phyloP scores from a whole-genome alignment of 768 basidiomycete species.

The Rhizopogon salebrosus region DNA sequence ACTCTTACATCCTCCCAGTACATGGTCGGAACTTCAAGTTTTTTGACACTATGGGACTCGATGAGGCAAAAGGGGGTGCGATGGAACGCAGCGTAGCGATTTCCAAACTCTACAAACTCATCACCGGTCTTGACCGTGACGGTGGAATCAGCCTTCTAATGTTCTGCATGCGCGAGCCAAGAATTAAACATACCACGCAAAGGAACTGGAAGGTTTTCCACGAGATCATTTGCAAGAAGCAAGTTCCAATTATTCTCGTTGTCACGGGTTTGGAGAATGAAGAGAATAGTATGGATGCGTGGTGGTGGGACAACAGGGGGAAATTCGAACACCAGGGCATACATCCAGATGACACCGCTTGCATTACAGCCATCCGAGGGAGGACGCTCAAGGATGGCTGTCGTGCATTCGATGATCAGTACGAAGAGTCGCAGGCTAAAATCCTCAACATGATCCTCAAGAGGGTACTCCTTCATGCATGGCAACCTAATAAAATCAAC shows the following conservation, averaged over 20 bases:
- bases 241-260: constrained; percentile 27
- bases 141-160: constrained; percentile 30
- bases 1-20: not conserved
- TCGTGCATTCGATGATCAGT: too few relatives aligned
- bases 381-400: too few relatives aligned
- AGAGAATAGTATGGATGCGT: not conserved
- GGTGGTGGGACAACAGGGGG: constrained; percentile 18
- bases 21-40: not conserved
- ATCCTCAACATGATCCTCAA: too few relatives aligned
- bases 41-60: constrained; percentile 10
- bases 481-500: too few relatives aligned
- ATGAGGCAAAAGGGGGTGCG: constrained; percentile 3
- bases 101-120: constrained; percentile 14
- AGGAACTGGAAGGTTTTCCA: constrained; percentile 18
- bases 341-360: not conserved
- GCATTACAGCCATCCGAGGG: too few relatives aligned
- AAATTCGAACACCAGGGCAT: constrained; percentile 23
- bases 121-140: constrained; percentile 19
- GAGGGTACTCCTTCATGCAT: too few relatives aligned
- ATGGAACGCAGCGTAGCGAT: constrained; percentile 7
- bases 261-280: constrained; percentile 27
- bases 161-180: constrained; percentile 27
- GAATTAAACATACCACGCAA: constrained; percentile 5
- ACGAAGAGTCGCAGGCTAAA: too few relatives aligned
- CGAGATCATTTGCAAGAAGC: constrained; percentile 25